Conservation (phyloP, 176 grass and related monocot genomes). For the Tillandsia leiboldiana region DNA sequence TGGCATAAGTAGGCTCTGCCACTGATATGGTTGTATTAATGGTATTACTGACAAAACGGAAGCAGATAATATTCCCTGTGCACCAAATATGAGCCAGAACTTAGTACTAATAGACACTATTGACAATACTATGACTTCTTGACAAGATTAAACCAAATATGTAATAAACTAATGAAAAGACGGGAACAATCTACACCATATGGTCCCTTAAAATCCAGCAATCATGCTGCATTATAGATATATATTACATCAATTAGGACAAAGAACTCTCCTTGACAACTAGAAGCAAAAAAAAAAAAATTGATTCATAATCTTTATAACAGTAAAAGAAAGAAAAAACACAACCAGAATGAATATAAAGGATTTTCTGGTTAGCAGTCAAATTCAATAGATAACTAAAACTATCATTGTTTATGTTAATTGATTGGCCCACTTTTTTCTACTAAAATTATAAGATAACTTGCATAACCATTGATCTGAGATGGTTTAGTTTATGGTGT, state of each 20-base stretch:
- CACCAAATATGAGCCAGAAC: slow-evolving; percentile 15
- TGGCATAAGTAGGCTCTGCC: slow-evolving; percentile 93
- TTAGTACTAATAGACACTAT: background rate
- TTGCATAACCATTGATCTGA: too few species aligned
- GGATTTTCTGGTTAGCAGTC: background rate
- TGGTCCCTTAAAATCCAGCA: too few species aligned
- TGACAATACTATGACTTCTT: background rate
- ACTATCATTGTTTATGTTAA: too few species aligned
- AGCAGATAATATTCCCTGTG: slow-evolving; percentile 83
- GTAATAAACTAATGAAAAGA: background rate
- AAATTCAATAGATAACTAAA: too few species aligned
- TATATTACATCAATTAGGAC: background rate
- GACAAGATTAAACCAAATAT: background rate
- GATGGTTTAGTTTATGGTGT: too few species aligned
- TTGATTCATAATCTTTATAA: background rate
- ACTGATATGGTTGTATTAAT: slow-evolving; percentile 86
- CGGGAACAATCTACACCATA: background rate
- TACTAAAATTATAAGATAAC: too few species aligned
- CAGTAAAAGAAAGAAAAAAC: background rate
- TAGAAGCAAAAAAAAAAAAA: background rate
- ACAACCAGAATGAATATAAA: background rate
- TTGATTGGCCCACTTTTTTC: too few species aligned
- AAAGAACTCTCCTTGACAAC: background rate
- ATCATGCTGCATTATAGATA: background rate
- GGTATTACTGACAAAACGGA: slow-evolving; percentile 86